Evolutionary conservation across 176 grass and related monocot species (phyloP).

Genomic region (Miscanthus lutarioriparius): DNA sequence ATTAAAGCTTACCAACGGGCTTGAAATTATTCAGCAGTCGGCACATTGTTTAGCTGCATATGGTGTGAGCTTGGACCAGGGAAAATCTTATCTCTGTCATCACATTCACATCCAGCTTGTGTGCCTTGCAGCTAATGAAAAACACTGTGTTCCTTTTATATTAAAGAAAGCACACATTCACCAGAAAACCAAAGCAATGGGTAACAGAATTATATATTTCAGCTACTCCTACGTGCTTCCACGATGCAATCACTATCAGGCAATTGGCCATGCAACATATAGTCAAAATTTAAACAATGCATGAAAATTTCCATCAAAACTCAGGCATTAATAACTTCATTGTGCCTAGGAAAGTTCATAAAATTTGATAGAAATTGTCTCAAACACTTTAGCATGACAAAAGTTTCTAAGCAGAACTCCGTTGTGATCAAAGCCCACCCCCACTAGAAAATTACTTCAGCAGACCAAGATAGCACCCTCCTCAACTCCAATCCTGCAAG

Average conservation of each 20-base stretch:
- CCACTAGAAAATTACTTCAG: constrained; percentile 35
- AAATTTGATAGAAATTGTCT: constrained; percentile 32
- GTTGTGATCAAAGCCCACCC: too few relatives aligned
- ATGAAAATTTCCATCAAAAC: background rate
- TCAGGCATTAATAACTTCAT: constrained; percentile 17
- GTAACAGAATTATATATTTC: too few relatives aligned
- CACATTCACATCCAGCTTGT: background rate
- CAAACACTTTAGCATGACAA: constrained; percentile 38
- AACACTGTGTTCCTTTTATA: background rate
- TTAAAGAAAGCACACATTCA: too few relatives aligned
- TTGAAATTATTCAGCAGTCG: background rate
- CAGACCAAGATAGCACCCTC: constrained; percentile 4
- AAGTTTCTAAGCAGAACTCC: constrained; percentile 22
- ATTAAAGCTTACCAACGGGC: background rate
- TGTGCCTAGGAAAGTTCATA: constrained; percentile 18
- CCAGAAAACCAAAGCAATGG: too few relatives aligned
- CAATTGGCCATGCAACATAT: background rate
- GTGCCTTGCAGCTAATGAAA: background rate
- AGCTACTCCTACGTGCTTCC: background rate
- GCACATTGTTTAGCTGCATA: background rate
- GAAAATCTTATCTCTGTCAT: background rate
- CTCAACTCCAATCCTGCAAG: constrained; percentile 25
- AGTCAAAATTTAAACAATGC: background rate
- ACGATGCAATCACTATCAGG: background rate
- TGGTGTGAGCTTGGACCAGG: background rate